Evolutionary conservation across 2,329 filamentous ascomycete genomes (phyloP).

Genomic region (Clarireedia paspali): DNA sequence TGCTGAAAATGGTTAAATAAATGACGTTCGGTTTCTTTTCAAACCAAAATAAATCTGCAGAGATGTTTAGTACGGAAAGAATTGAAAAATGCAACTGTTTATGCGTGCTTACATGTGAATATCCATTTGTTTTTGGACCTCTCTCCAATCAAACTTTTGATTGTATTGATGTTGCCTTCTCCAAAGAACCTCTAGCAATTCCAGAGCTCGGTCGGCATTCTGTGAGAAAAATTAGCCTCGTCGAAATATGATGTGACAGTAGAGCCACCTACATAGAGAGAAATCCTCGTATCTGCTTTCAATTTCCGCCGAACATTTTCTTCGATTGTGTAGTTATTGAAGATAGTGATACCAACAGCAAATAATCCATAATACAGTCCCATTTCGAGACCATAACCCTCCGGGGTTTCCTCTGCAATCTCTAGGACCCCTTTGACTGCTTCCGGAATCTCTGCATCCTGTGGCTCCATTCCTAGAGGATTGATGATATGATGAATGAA

Average conservation of each 20-base stretch:
- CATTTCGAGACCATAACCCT: constrained; percentile 28
- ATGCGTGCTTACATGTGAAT: constrained; percentile 22
- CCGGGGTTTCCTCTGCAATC: constrained; percentile 25
- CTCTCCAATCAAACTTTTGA: constrained; percentile 26
- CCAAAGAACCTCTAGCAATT: constrained; percentile 27
- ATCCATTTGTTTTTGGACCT: constrained; percentile 26
- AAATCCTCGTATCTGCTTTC: constrained; percentile 21
- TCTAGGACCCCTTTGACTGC: constrained; percentile 24
- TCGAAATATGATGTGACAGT: constrained; percentile 1
- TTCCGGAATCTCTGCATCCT: constrained; percentile 18
- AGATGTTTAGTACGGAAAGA: background rate
- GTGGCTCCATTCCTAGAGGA: constrained; percentile 17
- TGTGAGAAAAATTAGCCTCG: constrained; percentile 4
- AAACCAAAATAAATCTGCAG: constrained; percentile 6
- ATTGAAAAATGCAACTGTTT: background rate
- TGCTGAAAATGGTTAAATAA: background rate
- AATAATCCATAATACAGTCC: constrained; percentile 28
- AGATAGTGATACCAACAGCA: constrained; percentile 24
- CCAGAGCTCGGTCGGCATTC: constrained; percentile 26
- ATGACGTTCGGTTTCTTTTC: background rate
- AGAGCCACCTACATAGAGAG: constrained; percentile 24
- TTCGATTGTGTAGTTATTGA: constrained; percentile 23
- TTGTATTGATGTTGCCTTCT: constrained; percentile 26
- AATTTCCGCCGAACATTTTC: constrained; percentile 23
- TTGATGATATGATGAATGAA: constrained; percentile 26